Percentiles rank a stretch among this genome's conserved stretches.
These are phyloP conservation scores for Trichoderma breve DNA, from an alignment of 2,329 filamentous ascomycete genomes.

Conservation along the genomic window DNA sequence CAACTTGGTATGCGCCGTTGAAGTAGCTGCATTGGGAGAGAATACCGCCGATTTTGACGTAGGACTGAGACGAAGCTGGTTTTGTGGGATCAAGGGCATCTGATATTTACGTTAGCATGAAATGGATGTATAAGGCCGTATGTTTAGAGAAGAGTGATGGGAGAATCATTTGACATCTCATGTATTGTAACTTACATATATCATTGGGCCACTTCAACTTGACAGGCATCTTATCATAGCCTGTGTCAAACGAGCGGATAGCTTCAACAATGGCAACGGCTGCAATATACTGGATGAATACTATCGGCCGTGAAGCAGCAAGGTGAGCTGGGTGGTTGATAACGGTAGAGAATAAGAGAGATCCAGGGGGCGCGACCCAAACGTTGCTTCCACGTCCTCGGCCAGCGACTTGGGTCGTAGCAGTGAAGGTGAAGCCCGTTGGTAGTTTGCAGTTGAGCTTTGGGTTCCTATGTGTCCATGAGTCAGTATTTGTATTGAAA, in stretches of 20 bases:
- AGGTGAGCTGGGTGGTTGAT: conserved; percentile 79
- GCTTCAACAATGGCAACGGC: conserved; percentile 84
- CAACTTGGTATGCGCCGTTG: conserved; percentile 73
- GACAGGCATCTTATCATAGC: conserved; percentile 73
- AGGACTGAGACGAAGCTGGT: conserved; percentile 47
- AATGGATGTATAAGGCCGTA: too few species aligned
- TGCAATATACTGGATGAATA: conserved; percentile 92
- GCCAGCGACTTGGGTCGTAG: conserved; percentile 83
- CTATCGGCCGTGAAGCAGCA: conserved; percentile 70
- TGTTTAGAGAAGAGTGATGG: not conserved
- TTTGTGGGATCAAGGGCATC: conserved; percentile 65
- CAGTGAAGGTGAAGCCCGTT: conserved; percentile 81
- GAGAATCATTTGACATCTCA: not conserved
- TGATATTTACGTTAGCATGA: conserved; percentile 27
- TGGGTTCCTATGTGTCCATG: conserved; percentile 58
- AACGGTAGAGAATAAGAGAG: conserved; percentile 82
- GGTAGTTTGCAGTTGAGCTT: conserved; percentile 73
- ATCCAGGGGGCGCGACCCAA: conserved; percentile 87
- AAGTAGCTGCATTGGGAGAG: conserved; percentile 85
- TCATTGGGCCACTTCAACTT: conserved; percentile 98
- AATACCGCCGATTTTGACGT: conserved; percentile 91
- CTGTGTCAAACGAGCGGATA: conserved; percentile 73
- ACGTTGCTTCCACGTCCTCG: conserved; percentile 89
- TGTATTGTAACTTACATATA: conserved; percentile 57
- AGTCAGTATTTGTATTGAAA: not conserved